phyloP scores from a whole-genome alignment of 2,329 filamentous ascomycete genomes.

The Fusarium ramigenum region DNA sequence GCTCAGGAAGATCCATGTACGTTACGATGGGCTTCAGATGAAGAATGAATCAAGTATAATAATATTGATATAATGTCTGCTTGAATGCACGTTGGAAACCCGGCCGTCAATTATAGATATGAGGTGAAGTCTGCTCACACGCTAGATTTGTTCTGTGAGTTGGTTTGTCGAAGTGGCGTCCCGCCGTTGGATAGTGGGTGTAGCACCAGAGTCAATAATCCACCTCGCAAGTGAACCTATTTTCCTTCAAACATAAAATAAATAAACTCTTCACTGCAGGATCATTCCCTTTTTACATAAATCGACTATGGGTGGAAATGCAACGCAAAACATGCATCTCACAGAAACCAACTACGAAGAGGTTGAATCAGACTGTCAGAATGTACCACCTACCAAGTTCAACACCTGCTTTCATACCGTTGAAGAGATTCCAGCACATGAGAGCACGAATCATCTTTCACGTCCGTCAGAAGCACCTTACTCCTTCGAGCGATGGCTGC shows the following conservation, averaged over 20 bases:
- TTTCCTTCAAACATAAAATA: background rate
- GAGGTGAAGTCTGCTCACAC: background rate
- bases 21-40: background rate
- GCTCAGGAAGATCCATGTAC: conserved; percentile 28
- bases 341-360: background rate
- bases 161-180: background rate
- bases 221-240: background rate
- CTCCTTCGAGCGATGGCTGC: conserved; percentile 54
- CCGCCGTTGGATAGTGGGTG: background rate
- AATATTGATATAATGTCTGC: background rate
- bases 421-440: background rate
- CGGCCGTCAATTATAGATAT: background rate
- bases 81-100: background rate
- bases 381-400: conserved; percentile 3
- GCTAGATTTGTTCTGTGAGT: background rate
- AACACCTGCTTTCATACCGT: conserved; percentile 14
- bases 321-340: background rate
- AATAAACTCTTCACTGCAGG: background rate
- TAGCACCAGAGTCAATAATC: background rate
- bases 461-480: conserved; percentile 45
- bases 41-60: no score
- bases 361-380: conserved; percentile 4
- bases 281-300: background rate
- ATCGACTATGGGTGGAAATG: background rate
- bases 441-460: background rate